Evolutionary conservation across 768 basidiomycete species (phyloP).

Genomic region (Suillus subluteus): DNA sequence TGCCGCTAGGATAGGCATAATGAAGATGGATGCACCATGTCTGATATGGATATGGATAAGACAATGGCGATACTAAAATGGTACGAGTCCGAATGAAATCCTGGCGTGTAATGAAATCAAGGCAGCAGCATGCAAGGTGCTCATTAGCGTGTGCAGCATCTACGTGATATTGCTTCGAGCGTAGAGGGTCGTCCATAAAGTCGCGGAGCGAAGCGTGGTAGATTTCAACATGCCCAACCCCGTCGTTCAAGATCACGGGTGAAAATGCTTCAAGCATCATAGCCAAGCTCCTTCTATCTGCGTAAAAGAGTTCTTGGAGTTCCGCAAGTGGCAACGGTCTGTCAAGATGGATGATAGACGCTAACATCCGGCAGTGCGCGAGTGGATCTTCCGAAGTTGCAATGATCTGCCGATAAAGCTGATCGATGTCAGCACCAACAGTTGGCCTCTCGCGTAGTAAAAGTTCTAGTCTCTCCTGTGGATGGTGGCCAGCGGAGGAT

Average conservation of each 20-base stretch:
- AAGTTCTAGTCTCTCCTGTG: not conserved
- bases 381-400: not conserved
- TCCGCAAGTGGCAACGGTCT: not conserved
- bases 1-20: not conserved
- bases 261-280: conserved; percentile 1
- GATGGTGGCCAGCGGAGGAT: not conserved
- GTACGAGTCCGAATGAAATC: too few relatives aligned
- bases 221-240: not conserved
- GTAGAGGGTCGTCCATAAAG: not conserved
- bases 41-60: too few relatives aligned
- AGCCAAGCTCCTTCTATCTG: not conserved
- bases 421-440: not conserved
- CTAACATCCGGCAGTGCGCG: not conserved
- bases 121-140: not conserved
- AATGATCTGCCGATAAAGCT: not conserved
- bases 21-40: too few relatives aligned
- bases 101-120: not conserved
- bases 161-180: conserved; percentile 5
- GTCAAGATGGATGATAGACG: not conserved
- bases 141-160: not conserved
- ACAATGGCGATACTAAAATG: too few relatives aligned
- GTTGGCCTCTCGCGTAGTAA: not conserved
- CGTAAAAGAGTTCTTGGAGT: not conserved
- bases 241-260: not conserved
- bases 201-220: conserved; percentile 5